phyloP scores from a whole-genome alignment of 257 asterid genomes.

The Cordia subcordata region DNA sequence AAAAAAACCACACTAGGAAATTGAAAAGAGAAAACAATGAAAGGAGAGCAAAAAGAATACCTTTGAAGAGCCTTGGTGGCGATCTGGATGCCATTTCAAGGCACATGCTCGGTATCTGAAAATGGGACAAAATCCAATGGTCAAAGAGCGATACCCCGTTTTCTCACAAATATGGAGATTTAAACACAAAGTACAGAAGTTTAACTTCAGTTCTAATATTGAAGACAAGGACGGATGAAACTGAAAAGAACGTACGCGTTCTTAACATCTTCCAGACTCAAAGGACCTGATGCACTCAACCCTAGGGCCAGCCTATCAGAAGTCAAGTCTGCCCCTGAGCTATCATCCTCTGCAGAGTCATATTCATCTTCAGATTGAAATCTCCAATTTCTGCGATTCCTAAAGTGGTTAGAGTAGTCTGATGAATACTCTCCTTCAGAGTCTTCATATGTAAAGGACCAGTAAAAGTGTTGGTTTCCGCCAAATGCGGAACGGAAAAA shows the following conservation, averaged over 20 bases:
- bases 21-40: not conserved
- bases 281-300: constrained; percentile 67
- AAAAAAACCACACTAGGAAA: not conserved
- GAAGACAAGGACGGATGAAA: constrained; percentile 6
- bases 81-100: constrained; percentile 98
- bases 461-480: constrained; percentile 38
- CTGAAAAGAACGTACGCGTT: constrained; percentile 58
- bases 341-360: constrained; percentile 36
- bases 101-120: constrained; percentile 87
- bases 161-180: not conserved
- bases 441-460: constrained; percentile 55
- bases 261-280: constrained; percentile 75
- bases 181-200: not conserved
- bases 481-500: constrained; percentile 56
- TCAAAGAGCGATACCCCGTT: not conserved
- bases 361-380: constrained; percentile 42
- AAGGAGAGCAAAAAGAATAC: constrained; percentile 23
- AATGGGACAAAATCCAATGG: constrained; percentile 8
- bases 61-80: constrained; percentile 92
- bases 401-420: constrained; percentile 35
- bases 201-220: not conserved
- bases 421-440: constrained; percentile 48
- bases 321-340: constrained; percentile 24
- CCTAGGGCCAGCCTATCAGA: constrained; percentile 78
- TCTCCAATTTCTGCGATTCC: constrained; percentile 30